Evolutionary conservation across 177 flowering plant genomes (phyloP).

Genomic region (Vitis hybrid): DNA sequence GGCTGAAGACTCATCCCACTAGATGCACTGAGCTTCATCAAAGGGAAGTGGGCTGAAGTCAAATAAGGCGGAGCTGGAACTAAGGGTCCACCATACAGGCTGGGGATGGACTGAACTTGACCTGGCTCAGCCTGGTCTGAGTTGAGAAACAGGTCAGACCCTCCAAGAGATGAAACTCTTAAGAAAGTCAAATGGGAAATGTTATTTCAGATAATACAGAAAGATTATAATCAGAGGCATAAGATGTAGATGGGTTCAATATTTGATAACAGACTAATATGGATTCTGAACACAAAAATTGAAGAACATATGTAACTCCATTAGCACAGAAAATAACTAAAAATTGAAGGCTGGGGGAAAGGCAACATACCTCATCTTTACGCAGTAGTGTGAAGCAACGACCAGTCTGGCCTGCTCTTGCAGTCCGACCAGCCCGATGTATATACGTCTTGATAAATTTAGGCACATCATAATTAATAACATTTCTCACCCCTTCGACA

Average conservation of each 20-base stretch:
- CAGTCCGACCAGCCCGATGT: constrained; percentile 94
- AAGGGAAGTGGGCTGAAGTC: background rate
- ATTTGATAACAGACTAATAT: too few relatives aligned
- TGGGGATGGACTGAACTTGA: background rate
- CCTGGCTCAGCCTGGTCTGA: background rate
- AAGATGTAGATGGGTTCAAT: too few relatives aligned
- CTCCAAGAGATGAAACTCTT: background rate
- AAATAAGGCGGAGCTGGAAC: background rate
- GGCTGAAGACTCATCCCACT: background rate
- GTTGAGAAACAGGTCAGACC: background rate
- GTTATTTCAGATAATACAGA: too few relatives aligned
- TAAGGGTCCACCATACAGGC: background rate
- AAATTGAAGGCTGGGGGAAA: background rate
- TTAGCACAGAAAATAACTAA: background rate
- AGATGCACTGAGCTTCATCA: background rate
- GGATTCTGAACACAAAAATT: background rate
- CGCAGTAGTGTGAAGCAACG: constrained; percentile 77
- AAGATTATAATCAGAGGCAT: too few relatives aligned
- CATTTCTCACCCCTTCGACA: constrained; percentile 80
- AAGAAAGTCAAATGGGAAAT: too few relatives aligned
- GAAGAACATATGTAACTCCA: background rate
- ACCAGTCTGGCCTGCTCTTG: constrained; percentile 85
- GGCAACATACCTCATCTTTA: constrained; percentile 56
- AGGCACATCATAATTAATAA: constrained; percentile 86
- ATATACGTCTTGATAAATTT: constrained; percentile 70